Conservation (phyloP, 805 yeast species). For the Wickerhamiella cacticola region DNA sequence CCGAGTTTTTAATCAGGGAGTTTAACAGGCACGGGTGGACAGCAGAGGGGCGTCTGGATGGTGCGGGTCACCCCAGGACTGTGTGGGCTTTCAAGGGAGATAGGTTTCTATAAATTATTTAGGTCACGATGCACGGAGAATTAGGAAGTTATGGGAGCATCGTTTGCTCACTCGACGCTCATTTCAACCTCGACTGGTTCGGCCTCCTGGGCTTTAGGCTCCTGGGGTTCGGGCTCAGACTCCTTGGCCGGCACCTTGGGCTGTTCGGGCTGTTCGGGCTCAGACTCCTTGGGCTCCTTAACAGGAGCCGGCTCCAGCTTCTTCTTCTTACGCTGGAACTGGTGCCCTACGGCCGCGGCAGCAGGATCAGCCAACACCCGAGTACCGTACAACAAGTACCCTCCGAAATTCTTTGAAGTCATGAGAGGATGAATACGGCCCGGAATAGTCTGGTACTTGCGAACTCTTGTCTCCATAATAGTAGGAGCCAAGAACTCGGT, state of each 20-base stretch:
- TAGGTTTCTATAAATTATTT: background rate
- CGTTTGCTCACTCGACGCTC: too few relatives aligned
- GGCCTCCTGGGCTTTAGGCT: too few relatives aligned
- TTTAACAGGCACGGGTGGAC: conserved; percentile 35
- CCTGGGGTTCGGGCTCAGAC: too few relatives aligned
- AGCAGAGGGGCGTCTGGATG: conserved; percentile 18
- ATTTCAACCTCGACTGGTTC: too few relatives aligned
- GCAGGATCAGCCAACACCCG: conserved; percentile 63
- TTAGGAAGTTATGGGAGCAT: too few relatives aligned
- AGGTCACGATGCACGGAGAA: too few relatives aligned
- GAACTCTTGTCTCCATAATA: conserved; percentile 65
- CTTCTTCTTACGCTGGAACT: conserved; percentile 9
- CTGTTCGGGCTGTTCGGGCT: too few relatives aligned
- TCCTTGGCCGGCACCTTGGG: too few relatives aligned
- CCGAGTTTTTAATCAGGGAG: conserved; percentile 29
- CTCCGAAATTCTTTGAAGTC: conserved; percentile 91
- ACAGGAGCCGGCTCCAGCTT: background rate
- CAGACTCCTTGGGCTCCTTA: background rate
- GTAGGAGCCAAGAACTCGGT: conserved; percentile 70
- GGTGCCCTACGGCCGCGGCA: conserved; percentile 50
- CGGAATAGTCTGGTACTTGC: conserved; percentile 83
- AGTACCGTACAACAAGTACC: conserved; percentile 67
- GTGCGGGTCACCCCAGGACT: conserved; percentile 20
- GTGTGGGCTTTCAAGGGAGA: conserved; percentile 20
- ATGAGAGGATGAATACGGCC: conserved; percentile 91